Evolutionary conservation across 177 flowering plant species (phyloP), one percentile per base, ranked within the genome.

Genomic region (Telopea speciosissima): DNA sequence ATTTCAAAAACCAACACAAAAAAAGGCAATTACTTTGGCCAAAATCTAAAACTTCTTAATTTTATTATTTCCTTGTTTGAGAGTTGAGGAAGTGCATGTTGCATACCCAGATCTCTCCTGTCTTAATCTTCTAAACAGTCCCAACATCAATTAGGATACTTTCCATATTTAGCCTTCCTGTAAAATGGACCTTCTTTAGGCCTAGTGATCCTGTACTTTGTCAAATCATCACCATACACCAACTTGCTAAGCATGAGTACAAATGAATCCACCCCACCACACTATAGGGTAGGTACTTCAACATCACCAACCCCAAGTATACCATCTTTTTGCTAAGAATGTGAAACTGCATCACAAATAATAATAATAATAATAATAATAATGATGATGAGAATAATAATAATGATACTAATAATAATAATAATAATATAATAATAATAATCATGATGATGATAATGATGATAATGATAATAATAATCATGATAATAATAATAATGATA

Each of bases 141-240:
- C 92, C 90, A 1, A 77, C 73, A 36, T 88, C 84, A 2, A 85
- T 23, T 2, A 83, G 90, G 87, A 61, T 78, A 84, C 70, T 81
- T 85, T 3, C 88, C 86, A 19, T 80, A 74, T 56, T 78, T 78
- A 4, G 26, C 76, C 65, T 82, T 82, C 79, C 83, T 67, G 26
- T 33, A 70, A 63, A 81, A 81, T 1, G 88, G 86, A 1, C 90
- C 87, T 52, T 82, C 87, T 13, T 63, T 24, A 6, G 92, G 90
- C 70, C 84, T 77, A 1, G 0, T 16, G 2, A 88, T 76, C 22
- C 91, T 89, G 45, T 77, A 83, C 72, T 81, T 82, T 75, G 58
- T 73, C 24, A 83, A 28, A 28, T 28, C 88, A 28, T 28, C 88
- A 24, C 91, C 91, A 68, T 77, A 85, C 0, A 61, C 52, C 12